phyloP scores from a whole-genome alignment of 148 eudicot species.

The Camellia granthamiana region DNA sequence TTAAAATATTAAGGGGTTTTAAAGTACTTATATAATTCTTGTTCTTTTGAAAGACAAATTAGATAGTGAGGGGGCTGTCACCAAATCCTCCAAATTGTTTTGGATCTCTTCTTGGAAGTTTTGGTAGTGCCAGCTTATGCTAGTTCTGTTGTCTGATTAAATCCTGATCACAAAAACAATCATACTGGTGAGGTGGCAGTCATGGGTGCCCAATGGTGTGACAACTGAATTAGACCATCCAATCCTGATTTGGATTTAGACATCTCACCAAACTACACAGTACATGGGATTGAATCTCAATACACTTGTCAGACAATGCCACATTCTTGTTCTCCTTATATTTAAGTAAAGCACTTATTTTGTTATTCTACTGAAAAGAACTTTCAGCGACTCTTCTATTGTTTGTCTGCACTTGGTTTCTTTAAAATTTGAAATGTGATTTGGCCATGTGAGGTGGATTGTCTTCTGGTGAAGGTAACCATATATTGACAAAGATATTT shows the following conservation, averaged over 20 bases:
- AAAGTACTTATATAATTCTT: too few relatives aligned
- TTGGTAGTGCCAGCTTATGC: neutral
- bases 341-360: constrained; percentile 1
- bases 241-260: constrained; percentile 14
- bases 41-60: too few relatives aligned
- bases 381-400: neutral
- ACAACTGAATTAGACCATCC: neutral
- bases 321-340: constrained; percentile 17
- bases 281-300: neutral
- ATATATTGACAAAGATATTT: neutral
- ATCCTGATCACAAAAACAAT: constrained; percentile 6
- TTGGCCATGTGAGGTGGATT: neutral
- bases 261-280: constrained; percentile 20
- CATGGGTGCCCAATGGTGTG: neutral
- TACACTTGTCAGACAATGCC: constrained; percentile 15
- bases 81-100: too few relatives aligned
- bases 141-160: neutral
- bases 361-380: neutral
- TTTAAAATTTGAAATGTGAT: constrained; percentile 1
- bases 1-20: too few relatives aligned
- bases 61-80: too few relatives aligned
- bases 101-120: neutral
- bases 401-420: constrained; percentile 5
- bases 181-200: neutral
- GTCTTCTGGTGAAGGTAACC: neutral